A percentile compares a stretch with the other conserved stretches of the same genome.
These are phyloP conservation scores for Plasmodium cynomolgi DNA, from an alignment of 169 alveolate genomes.

Conservation along the genomic window DNA sequence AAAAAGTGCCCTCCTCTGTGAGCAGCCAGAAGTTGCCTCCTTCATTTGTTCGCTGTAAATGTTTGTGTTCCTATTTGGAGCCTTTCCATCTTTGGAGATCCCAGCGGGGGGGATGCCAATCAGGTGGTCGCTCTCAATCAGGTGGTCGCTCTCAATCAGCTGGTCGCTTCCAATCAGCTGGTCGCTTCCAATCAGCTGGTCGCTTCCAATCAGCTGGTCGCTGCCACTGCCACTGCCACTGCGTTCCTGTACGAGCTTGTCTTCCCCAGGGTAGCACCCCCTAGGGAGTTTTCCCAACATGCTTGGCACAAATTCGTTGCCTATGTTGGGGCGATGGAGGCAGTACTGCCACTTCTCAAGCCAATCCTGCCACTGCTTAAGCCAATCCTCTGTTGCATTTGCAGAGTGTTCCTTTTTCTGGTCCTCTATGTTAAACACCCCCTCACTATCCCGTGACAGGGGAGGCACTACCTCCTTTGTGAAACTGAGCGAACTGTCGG, in stretches of 20 bases:
- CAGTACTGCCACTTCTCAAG: not conserved
- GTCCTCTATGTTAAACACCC: not conserved
- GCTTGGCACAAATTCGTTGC: not conserved
- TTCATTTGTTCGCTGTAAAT: constrained; percentile 30
- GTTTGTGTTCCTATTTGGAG: constrained; percentile 2
- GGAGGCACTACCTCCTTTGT: not conserved
- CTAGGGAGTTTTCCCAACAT: not conserved
- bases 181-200: not conserved
- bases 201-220: not conserved
- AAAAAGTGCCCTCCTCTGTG: not conserved
- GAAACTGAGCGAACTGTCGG: constrained; percentile 50
- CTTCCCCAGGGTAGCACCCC: not conserved
- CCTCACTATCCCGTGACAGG: constrained; percentile 29
- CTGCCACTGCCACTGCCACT: not conserved
- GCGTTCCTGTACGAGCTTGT: not conserved
- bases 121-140: not conserved
- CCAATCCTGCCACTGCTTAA: not conserved
- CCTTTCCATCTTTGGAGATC: not conserved
- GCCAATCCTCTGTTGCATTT: not conserved
- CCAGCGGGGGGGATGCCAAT: not conserved
- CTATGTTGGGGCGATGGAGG: not conserved
- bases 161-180: not conserved
- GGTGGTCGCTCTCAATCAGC: no score
- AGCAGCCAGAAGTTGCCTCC: not conserved
- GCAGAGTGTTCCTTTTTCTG: constrained; percentile 30